Base-by-base conservation (phyloP, 805 yeast genomes). In the Pichia sporocuriosa region DNA sequence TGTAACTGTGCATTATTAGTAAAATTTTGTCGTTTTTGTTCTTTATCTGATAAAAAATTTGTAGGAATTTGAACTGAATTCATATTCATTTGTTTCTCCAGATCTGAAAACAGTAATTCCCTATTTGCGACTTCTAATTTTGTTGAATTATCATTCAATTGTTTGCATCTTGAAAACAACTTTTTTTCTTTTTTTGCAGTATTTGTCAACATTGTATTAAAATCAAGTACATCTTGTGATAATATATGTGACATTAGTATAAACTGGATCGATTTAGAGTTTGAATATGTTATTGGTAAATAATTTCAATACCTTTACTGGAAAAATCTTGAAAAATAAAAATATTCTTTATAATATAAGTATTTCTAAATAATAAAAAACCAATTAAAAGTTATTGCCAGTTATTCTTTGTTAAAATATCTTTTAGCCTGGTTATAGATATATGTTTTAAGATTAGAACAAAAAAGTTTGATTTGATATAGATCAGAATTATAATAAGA, bases 31-130 rank as follows among this genome's bases (percentile, higher is more conserved):
- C 12, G 32, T 8, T 8, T 6, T 16, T 28, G 33, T 17, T 34
- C 19, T 21, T 6, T 5, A 11, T 16, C 16, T 34, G 16, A 28
- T 9, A 16, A 23, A 16, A 7, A 23, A 13, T 20, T 27, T 17
- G 23, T 19, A 12, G 17, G 26, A 5, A 16, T 32, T 24, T 32
- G 19, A 22, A 22, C 10, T 15, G 22, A n/a, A 30, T 17, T 16
- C 32, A 17, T 8, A 22, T 35, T 41, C 44, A 41, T 31, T 7
- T 41, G 44, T 12, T 41, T 36, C 15, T 41, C 44, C 11, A 41
- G 13, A 10, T 41, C 44, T 11, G 34, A 32, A 28, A 41, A 41
- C 6, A 31, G 13, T 2, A 36, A 13, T 4, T 41, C 32, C 22
- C 19, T 6, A 21, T 16, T 22, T 20, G 29, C 13, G 6, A 11